Base-by-base conservation (phyloP, 2,329 filamentous ascomycete species). In the Penicillium sp. region DNA sequence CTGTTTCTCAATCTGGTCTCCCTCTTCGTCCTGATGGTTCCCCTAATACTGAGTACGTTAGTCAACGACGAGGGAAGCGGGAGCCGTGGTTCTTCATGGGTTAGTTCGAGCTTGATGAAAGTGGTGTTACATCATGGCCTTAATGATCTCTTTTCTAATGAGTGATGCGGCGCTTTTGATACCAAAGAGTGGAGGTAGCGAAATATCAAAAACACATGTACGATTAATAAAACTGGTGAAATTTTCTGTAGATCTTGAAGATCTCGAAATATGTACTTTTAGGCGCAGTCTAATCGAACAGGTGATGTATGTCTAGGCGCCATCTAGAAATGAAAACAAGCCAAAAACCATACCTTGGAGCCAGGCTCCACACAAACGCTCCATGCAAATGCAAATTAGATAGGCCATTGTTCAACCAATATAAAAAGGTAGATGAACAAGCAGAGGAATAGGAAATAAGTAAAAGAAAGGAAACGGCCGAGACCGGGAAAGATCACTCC, bases 381-480 rank as follows among this genome's bases (percentile, higher is more conserved):
- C 53, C 48, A 53, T 60, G 52, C 57, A 62, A 61, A 62, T 62
- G 60, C 56, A 60, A 18, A 51, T 50, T 43, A 52, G 16, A 51
- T 46, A 46, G 33, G n/a, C 35, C 35, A 38, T 38, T 10, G 16
- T n/a, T 46, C 38, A 51, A 30, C 35, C 9, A 46, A n/a, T 10
- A 48, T 5, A 39, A 42, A 43, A 16, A 49, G 13, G 22, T 22
- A 49, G 41, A 10, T 45, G 30, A 45, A 22, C 20, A 22, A 2
- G 20, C 20, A 27, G 28, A 47, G 35, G 30, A 30, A 22, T 28
- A 8, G 35, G 48, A 18, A 46, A 45, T 2, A 8, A 18, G 30
- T 20, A 41, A 33, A 39, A 11, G 18, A 27, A 38, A 49, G 35
- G 7, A 40, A 41, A 8, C 7, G 36, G n/a, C 3, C 13, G n/a